Evolutionary conservation across 2,329 filamentous ascomycete genomes (phyloP), one percentile per base, ranked within the genome.

Genomic region (Penicillium freii): DNA sequence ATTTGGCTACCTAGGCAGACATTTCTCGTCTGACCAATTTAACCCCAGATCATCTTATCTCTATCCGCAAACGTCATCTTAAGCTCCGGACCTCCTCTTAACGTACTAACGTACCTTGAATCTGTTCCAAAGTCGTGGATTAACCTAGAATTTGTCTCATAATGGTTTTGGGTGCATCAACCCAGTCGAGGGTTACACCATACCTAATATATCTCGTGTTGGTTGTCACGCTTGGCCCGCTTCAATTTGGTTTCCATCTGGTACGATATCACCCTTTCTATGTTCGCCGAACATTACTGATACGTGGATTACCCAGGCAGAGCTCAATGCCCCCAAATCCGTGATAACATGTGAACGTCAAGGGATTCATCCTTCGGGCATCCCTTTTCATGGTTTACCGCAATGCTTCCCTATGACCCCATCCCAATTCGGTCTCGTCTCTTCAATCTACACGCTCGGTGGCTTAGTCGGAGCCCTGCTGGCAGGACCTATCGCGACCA

Each of bases 161-260:
- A 43, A 73, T 72, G 71, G 57, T 60, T 45, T 58, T 62, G 21
- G 49, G 49, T 40, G 53, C 58, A 17, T 50, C 61, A 40, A 62
- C 58, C 52, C 65, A 47, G 50, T 68, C 66, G 8, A 66, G 55
- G 49, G 79, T 92, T 54, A 94, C 91, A 36, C 80, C 85, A 5
- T 96, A 91, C 75, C 85, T 97, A 66, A 71, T 94, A 68, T 84
- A 91, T 69, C 78, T 94, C 46, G 83, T 97, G 54, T 77, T 86
- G 59, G 81, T 92, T 58, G 85, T 90, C 43, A 95, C 92, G 0
- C 77, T 97, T 19, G 94, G 93, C 0, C 91, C 94, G 1, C 83
- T 97, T 44, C 91, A 97, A 69, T 99, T 97, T 72, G 94, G 94
- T 61, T 97, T 91, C 76, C 93, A 97, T 75, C 77, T 97, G 72